Percentiles rank a stretch among this genome's conserved stretches.
Evolutionary conservation across 768 basidiomycete species (phyloP).

Genomic region (Hericium coralloides): DNA sequence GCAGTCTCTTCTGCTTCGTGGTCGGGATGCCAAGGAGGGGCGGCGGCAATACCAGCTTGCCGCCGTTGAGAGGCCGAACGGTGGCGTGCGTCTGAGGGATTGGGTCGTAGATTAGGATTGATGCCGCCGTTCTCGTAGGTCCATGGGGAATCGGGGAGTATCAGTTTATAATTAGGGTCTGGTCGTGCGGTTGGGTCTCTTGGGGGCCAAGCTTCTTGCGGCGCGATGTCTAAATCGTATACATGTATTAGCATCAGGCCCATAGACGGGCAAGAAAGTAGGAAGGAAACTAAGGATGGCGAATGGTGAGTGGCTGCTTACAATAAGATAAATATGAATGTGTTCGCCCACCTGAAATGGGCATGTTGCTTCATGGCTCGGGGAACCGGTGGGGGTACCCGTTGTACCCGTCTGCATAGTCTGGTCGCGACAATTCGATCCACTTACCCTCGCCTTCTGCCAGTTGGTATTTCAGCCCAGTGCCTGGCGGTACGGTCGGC

Average conservation of each 20-base stretch:
- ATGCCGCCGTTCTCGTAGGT: slow-evolving; percentile 71
- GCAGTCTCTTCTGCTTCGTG: slow-evolving; percentile 33
- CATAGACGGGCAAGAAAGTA: neutral
- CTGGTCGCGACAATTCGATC: slow-evolving; percentile 29
- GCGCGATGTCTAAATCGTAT: slow-evolving; percentile 1
- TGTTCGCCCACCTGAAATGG: slow-evolving; percentile 1
- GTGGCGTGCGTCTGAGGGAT: slow-evolving; percentile 29
- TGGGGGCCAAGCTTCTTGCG: slow-evolving; percentile 55
- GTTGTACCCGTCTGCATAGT: neutral
- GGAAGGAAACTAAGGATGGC: neutral
- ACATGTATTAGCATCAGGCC: neutral
- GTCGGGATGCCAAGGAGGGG: slow-evolving; percentile 76
- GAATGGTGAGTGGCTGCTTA: neutral
- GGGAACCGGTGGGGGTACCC: neutral
- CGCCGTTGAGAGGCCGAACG: slow-evolving; percentile 15
- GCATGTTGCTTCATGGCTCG: neutral
- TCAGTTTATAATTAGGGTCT: slow-evolving; percentile 31
- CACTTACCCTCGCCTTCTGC: slow-evolving; percentile 71
- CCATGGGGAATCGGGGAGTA: slow-evolving; percentile 65
- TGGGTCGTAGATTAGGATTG: slow-evolving; percentile 69
- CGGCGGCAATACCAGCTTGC: slow-evolving; percentile 32
- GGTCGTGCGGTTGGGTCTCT: slow-evolving; percentile 42
- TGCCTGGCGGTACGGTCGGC: slow-evolving; percentile 57
- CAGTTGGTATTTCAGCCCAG: slow-evolving; percentile 72
- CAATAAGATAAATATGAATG: neutral